Evolutionary conservation across 306 rosid genomes (phyloP), one percentile per base, ranked within the genome.

Genomic region (Luffa aegyptiaca): DNA sequence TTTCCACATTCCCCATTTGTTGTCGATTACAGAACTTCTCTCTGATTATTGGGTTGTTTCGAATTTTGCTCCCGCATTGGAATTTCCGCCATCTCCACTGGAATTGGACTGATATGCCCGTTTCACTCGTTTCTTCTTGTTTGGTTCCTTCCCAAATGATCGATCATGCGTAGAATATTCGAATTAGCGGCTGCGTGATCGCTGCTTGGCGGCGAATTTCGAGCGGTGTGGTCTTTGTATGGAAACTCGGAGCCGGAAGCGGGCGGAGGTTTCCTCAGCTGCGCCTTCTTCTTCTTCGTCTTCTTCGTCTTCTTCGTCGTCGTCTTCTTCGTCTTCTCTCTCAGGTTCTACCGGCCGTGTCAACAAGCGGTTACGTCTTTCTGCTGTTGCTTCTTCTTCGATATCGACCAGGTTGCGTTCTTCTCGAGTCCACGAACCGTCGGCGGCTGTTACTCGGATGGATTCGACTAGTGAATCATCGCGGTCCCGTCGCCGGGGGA

Each of bases 191-290:
- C 58, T 72, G 81, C 62, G 85, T 89, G 86, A 91, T 88, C 80
- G 81, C 83, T 93, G 96, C 96, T 88, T 66, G 84, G 83, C 91
- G 97, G 89, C 87, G 70, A 80, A 84, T 85, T 82, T 81, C 80
- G 85, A 18, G 97, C 96, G 92, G 88, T 93, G 88, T 84, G 88
- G 94, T 89, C 89, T 82, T 94, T 94, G 98, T 94, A 94, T 94
- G 98, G 98, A 94, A 94, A 94, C 98, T 90, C 97, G 98, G 76
- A 94, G 98, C 90, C 97, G 96, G 87, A 94, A 94, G 97, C 94
- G 97, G 98, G 97, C 96, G 94, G 98, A 94, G 98, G 98, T 96
- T 83, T 89, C 97, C 91, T 94, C 97, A 94, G 90, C 98, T 81
- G 97, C 97, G 96, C 98, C 97, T 87, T 92, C 96, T 85, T 87